phyloP scores from a whole-genome alignment of 2,329 filamentous ascomycete species.

The Diaporthe sp. region DNA sequence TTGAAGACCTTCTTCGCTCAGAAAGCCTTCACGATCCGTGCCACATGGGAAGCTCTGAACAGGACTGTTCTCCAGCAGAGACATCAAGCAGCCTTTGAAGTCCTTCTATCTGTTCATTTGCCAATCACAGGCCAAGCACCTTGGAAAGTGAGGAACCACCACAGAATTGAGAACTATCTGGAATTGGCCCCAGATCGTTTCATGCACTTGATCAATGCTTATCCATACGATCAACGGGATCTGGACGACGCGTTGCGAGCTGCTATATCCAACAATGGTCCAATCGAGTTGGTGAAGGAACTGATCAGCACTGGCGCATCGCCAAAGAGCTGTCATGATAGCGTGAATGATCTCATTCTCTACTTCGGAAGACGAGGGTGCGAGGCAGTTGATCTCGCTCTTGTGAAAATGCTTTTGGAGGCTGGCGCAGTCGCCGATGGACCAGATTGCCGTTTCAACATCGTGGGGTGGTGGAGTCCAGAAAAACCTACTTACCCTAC shows the following conservation, averaged over 20 bases:
- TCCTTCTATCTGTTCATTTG: background rate
- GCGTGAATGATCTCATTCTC: background rate
- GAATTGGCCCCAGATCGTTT: background rate
- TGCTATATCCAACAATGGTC: background rate
- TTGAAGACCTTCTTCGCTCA: background rate
- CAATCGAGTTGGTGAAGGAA: background rate
- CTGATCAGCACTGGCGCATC: background rate
- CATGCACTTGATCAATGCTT: background rate
- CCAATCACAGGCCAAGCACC: background rate
- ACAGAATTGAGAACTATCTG: background rate
- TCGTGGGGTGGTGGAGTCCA: background rate
- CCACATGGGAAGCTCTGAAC: background rate
- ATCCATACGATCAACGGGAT: too few relatives aligned
- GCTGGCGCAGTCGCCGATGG: background rate
- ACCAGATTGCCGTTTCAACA: fast-evolving
- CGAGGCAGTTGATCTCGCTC: background rate
- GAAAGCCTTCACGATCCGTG: background rate
- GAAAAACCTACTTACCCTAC: background rate
- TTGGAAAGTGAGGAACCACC: too few relatives aligned
- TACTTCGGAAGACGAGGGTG: background rate
- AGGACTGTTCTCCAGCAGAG: background rate
- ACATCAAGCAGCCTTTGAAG: background rate
- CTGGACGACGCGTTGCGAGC: background rate
- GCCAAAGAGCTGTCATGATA: background rate
- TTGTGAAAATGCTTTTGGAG: background rate